Conservation (phyloP, 768 basidiomycete genomes). For the Suillus subluteus region DNA sequence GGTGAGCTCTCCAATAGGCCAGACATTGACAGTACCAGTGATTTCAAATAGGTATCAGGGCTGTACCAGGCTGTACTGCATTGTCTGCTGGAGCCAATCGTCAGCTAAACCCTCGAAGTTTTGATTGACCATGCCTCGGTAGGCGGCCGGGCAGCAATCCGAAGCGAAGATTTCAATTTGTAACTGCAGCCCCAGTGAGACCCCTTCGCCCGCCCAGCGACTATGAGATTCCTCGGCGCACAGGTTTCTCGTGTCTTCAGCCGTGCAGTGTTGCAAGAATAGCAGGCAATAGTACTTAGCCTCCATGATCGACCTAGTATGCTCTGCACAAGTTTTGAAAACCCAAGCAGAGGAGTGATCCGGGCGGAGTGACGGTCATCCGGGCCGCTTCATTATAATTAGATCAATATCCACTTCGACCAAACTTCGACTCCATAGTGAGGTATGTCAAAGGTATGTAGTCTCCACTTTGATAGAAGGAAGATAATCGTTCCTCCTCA, state of each 20-base stretch:
- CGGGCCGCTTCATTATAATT: not conserved
- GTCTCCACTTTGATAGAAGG: not conserved
- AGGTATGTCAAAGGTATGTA: not conserved
- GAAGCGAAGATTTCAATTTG: not conserved
- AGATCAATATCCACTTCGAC: not conserved
- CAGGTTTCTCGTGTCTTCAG: not conserved
- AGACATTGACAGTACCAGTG: not conserved
- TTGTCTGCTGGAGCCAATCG: not conserved
- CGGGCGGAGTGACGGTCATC: not conserved
- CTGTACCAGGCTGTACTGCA: not conserved
- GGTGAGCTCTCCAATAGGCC: not conserved
- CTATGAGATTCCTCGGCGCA: not conserved
- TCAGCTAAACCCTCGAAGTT: not conserved
- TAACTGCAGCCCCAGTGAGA: not conserved
- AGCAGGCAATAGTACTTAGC: not conserved
- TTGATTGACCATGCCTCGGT: not conserved
- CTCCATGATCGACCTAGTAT: not conserved
- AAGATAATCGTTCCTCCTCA: not conserved
- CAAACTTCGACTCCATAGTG: not conserved
- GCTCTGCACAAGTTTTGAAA: not conserved
- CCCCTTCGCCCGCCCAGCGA: not conserved
- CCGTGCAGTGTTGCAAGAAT: not conserved
- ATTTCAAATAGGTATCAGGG: not conserved
- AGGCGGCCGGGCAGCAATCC: not conserved
- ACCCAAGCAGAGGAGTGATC: not conserved